A percentile compares a stretch with the other conserved stretches of the same genome.
phyloP scores from a whole-genome alignment of 345 rosid genomes.

The Lepidium sativum region DNA sequence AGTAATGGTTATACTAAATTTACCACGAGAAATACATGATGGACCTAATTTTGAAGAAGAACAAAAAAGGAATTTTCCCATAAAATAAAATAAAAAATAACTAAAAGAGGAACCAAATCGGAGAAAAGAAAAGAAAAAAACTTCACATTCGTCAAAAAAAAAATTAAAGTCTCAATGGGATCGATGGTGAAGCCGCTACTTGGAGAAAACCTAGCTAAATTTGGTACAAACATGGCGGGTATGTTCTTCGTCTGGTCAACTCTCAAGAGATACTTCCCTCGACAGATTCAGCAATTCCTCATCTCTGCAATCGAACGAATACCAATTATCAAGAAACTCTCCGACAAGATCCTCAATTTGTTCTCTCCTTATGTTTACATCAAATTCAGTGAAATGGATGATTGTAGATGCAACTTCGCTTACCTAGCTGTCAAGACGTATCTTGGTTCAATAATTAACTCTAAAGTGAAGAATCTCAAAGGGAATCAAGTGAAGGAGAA shows the following conservation, averaged over 20 bases:
- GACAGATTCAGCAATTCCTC: not conserved
- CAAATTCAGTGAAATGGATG: slow-evolving; percentile 40
- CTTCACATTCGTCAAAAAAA: not conserved
- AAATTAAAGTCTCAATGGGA: not conserved
- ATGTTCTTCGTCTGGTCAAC: slow-evolving; percentile 40
- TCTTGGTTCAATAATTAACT: slow-evolving; percentile 29
- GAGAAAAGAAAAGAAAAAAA: not conserved
- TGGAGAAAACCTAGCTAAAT: not conserved
- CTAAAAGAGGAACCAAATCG: not conserved
- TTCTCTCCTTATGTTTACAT: slow-evolving; percentile 43
- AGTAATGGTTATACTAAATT: too few relatives aligned
- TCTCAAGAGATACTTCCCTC: slow-evolving; percentile 17
- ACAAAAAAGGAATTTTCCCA: too few relatives aligned
- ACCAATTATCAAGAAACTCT: slow-evolving; percentile 23
- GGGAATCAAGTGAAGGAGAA: slow-evolving; percentile 1
- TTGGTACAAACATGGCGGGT: slow-evolving; percentile 26
- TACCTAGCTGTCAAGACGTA: slow-evolving; percentile 41
- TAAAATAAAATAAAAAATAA: too few relatives aligned
- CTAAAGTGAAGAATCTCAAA: slow-evolving; percentile 13
- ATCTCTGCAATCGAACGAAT: slow-evolving; percentile 5
- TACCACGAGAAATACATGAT: too few relatives aligned
- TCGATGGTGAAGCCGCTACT: slow-evolving; percentile 3
- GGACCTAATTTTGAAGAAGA: too few relatives aligned
- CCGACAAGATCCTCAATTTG: slow-evolving; percentile 21
- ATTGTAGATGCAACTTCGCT: slow-evolving; percentile 36